Percentiles rank a stretch among this genome's conserved stretches.
Evolutionary conservation across 176 grass and related monocot genomes (phyloP).

Genomic region (Pontederia paniculata): DNA sequence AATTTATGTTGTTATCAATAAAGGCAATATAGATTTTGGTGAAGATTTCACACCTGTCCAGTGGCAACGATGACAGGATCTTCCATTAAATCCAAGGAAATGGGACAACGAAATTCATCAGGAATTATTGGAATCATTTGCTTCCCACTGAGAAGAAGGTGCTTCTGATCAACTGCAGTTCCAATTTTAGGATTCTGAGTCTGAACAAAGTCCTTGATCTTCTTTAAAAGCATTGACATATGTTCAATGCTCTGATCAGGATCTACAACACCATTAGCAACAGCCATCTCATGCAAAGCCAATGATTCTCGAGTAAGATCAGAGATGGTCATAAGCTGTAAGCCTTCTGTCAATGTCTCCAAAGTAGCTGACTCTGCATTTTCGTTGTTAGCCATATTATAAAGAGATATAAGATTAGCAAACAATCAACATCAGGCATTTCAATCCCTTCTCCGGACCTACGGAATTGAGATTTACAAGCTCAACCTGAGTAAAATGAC

Average conservation of each 20-base stretch:
- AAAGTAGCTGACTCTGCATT: constrained; percentile 41
- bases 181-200: constrained; percentile 86
- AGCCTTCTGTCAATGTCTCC: constrained; percentile 42
- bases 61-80: constrained; percentile 86
- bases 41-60: constrained; percentile 21
- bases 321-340: constrained; percentile 60
- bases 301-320: constrained; percentile 96
- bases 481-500: background rate
- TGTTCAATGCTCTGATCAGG: constrained; percentile 79
- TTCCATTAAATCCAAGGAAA: constrained; percentile 89
- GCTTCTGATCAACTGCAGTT: constrained; percentile 26
- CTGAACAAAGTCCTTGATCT: constrained; percentile 91
- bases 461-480: background rate
- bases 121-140: constrained; percentile 35
- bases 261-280: constrained; percentile 59
- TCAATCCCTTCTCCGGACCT: background rate
- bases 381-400: constrained; percentile 40
- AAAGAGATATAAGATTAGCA: constrained; percentile 46
- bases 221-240: constrained; percentile 91
- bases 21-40: background rate
- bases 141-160: constrained; percentile 15
- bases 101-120: constrained; percentile 89
- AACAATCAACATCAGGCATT: constrained; percentile 38
- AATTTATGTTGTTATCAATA: background rate
- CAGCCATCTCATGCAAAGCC: constrained; percentile 85